Evolutionary conservation across 2,329 filamentous ascomycete species (phyloP), one percentile per base, ranked within the genome.

Genomic region (Epichloe aotearoae): DNA sequence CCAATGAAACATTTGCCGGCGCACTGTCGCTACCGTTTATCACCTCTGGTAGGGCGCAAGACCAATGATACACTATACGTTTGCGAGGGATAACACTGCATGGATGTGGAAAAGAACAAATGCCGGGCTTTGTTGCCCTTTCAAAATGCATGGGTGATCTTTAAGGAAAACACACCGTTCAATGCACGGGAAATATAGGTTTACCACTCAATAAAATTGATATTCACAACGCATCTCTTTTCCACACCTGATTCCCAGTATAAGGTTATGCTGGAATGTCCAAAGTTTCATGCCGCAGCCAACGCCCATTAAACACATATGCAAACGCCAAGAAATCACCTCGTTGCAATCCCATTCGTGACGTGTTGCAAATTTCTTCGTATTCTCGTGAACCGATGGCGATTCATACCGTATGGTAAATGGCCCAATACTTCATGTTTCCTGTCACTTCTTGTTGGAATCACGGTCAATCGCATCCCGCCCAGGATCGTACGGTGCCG

Each of bases 401-500:
- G 41, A 15, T 23, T 20, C 20, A 30, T 43, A 15, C 12, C 10
- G 36, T 7, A 8, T 26, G 8, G 2, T 23, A 11, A 19, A 7
- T 33, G 11, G 4, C 4, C 7, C 5, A 10, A 4, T 36, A 4
- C 11, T 33, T 49, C 23, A 30, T 47, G 11, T 33, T 26, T 19
- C 40, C 3, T 11, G 19, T 61, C 56, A 63, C 53, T 60, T 64
- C 36, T 58, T 57, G 53, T 65, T 70, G 36, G 60, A 46, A 53
- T 67, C 69, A 55, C 64, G 66, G 43, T 62, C 65, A 17, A 79
- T 56, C 52, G 66, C 72, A 54, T 82, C 80, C 54, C 68, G 71
- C 5, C 71, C 66, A 0, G 79, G 79, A 7, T 68, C 68, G 58
- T 79, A 82, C 2, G 79, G 77, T 11, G 76, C 73, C 1, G 77